Evolutionary conservation across 441 rosid genomes (phyloP), one percentile per base, ranked within the genome.

Genomic region (Omphalea diandra): DNA sequence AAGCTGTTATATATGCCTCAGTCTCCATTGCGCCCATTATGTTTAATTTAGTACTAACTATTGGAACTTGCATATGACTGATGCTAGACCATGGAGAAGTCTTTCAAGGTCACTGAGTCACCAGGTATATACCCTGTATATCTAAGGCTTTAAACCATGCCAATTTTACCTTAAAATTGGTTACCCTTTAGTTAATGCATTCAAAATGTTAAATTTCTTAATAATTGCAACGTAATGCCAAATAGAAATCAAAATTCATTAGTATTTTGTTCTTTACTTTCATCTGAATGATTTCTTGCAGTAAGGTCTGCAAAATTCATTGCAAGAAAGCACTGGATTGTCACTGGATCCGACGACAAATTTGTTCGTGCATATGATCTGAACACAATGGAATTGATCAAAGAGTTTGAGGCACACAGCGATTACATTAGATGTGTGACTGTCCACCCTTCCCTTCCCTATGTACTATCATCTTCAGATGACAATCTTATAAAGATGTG

Each of bases 401-500:
- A 89, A 80, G 91, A 88, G 36, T 87, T 93, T 63, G 91, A 93
- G 81, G 98, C 96, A 47, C 97, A 93, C 80, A 70, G 83, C 0
- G 98, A 93, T 77, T 93, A 76, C 88, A 91, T 93, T 68, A 84
- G 98, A 73, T 80, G 88, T 47, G 83, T 93, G 52, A 81, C 85
- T 47, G 89, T 88, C 72, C 97, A 91, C 79, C 97, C 93, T 35
- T 83, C 90, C 14, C 91, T 87, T 71, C 93, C 98, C 1, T 87
- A 75, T 70, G 86, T 90, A 81, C 77, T 93, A 64, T 91, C 98
- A 64, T 86, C 93, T 31, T 89, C 97, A 29, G 96, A 91, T 82
- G 97, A 93, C 80, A 89, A 67, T 91, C 89, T 87, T 59, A 89
- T 93, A 71, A 94, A 91, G 82, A 86, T 89, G 69, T 94, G 97